A percentile compares a stretch with the other conserved stretches of the same genome.
These are phyloP conservation scores for Nitzschia sp. DNA, from an alignment of 108 stramenopile genomes.

Conservation along the genomic window DNA sequence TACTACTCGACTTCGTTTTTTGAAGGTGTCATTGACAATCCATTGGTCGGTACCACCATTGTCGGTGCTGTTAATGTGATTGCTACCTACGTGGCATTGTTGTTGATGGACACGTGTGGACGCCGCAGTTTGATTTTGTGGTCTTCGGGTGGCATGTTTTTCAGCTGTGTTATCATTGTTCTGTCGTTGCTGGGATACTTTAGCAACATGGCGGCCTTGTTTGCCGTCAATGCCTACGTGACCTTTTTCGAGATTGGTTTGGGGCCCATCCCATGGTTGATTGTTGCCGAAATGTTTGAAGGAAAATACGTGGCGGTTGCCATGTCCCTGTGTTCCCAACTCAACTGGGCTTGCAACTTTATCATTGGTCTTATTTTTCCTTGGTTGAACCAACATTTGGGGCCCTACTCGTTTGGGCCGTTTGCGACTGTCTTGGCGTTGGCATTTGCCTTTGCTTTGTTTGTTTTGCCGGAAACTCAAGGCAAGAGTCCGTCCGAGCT, in stretches of 20 bases:
- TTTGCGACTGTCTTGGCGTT: constrained; percentile 75
- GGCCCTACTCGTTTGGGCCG: constrained; percentile 80
- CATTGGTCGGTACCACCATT: constrained; percentile 89
- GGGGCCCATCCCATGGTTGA: constrained; percentile 96
- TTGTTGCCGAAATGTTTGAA: constrained; percentile 92
- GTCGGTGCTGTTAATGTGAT: constrained; percentile 93
- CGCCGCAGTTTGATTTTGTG: constrained; percentile 88
- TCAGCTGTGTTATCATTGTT: constrained; percentile 68
- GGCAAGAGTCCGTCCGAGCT: constrained; percentile 81
- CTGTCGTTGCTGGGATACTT: constrained; percentile 63
- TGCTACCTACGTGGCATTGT: constrained; percentile 91
- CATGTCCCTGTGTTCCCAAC: constrained; percentile 74
- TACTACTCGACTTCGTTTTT: constrained; percentile 98
- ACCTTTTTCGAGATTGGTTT: constrained; percentile 95
- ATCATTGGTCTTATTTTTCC: constrained; percentile 91
- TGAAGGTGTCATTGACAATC: constrained; percentile 90
- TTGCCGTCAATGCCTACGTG: constrained; percentile 87
- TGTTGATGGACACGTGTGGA: constrained; percentile 90
- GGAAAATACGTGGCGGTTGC: constrained; percentile 91
- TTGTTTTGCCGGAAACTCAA: constrained; percentile 84
- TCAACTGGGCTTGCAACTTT: constrained; percentile 96
- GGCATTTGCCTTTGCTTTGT: constrained; percentile 60
- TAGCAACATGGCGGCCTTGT: constrained; percentile 63
- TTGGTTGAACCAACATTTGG: constrained; percentile 69
- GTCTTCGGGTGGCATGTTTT: constrained; percentile 85